Evolutionary conservation across 108 stramenopile genomes (phyloP), one percentile per base, ranked within the genome.

Genomic region (Nannochloropsis oceanica): DNA sequence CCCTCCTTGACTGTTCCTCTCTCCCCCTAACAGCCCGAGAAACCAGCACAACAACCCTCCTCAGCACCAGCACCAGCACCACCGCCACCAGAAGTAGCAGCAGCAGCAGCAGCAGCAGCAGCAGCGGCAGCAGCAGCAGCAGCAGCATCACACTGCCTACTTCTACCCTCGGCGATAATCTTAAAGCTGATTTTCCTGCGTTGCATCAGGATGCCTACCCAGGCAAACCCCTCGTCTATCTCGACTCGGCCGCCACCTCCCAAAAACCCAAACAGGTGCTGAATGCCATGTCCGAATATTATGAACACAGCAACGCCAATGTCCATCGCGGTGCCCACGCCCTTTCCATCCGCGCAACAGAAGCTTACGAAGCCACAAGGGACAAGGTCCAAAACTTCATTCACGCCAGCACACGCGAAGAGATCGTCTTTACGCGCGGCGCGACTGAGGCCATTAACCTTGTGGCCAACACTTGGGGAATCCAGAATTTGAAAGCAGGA

Each of bases 241-340:
- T 98, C 24, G 97, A 98, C 87, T 95, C 94, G 18, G 96, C 94
- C 12, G 97, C 97, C 27, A 96, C 95, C n/a, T 96, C 96, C 2
- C 97, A 98, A 88, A 98, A 96, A 90, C 97, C 97, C 11, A 80
- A 84, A 12, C 84, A 84, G 73, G 97, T 98, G 27, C 83, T 96
- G 26, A 93, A 95, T 25, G 92, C 91, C 12, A 85, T 95, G n/a
- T 44, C 87, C 20, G 11, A 85, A 18, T 97, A 95, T 87, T 96
- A 97, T 87, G 82, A 85, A 82, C 82, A 81, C 22, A 80, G 85
- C 79, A 96, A 98, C 89, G 90, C 95, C 79, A 98, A 98, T 84
- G 97, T 98, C 11, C 97, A 98, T 90, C 91, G 97, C 8, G 97
- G 97, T 20, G 96, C 96, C 26, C 96, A 98, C 87, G 86, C 90